These are phyloP conservation scores for Boechera stricta DNA, from an alignment of 345 rosid genomes.

Conservation along the genomic window DNA sequence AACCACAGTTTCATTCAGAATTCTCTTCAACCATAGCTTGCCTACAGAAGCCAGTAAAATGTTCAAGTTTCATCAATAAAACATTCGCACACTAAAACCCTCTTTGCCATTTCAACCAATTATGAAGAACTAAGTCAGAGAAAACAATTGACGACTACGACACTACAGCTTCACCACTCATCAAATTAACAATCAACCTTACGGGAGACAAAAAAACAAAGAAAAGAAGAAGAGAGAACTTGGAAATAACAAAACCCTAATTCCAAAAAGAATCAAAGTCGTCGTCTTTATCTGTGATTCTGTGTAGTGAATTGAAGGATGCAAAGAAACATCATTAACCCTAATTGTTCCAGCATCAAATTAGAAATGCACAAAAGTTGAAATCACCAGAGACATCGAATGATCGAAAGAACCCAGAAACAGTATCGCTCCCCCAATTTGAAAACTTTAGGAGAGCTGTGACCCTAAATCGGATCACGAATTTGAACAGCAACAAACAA, in stretches of 20 bases:
- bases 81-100: conserved; percentile 15
- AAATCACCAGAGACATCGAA: conserved; percentile 13
- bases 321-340: conserved; percentile 18
- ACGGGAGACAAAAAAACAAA: too few relatives aligned
- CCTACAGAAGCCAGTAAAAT: conserved; percentile 24
- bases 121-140: not conserved
- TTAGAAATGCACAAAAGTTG: conserved; percentile 1
- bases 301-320: not conserved
- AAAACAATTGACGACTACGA: not conserved
- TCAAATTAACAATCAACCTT: conserved; percentile 3
- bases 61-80: conserved; percentile 21
- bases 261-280: not conserved
- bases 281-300: not conserved
- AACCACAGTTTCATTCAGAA: conserved; percentile 23
- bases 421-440: conserved; percentile 16
- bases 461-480: conserved; percentile 3
- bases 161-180: not conserved
- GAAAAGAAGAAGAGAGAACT: not conserved
- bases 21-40: conserved; percentile 3
- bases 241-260: conserved; percentile 12
- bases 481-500: not conserved
- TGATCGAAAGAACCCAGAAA: conserved; percentile 18
- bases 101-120: not conserved
- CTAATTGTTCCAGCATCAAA: conserved; percentile 12
- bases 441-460: not conserved